phyloP scores from a whole-genome alignment of 345 rosid genomes.

The Kandelia obovata region DNA sequence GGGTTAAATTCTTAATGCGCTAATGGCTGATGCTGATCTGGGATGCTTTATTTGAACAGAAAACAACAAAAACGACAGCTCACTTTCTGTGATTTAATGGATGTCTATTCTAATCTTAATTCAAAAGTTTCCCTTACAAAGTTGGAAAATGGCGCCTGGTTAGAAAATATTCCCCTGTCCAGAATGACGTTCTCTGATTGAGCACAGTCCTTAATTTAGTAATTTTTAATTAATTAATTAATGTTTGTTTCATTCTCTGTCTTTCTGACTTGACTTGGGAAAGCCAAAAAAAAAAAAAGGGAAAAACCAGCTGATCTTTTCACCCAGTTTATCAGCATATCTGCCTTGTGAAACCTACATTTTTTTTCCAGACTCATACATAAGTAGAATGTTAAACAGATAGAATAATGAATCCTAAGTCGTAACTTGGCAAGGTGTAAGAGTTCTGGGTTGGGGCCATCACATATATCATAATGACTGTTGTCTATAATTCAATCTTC shows the following conservation, averaged over 20 bases:
- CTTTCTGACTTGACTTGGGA: not conserved
- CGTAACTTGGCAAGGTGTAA: too few relatives aligned
- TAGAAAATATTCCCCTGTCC: not conserved
- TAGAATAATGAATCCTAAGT: too few relatives aligned
- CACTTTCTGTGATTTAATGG: conserved; percentile 30
- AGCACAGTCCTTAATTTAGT: not conserved
- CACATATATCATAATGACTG: too few relatives aligned
- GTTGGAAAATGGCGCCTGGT: conserved; percentile 50
- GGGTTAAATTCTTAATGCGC: too few relatives aligned
- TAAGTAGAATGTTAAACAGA: too few relatives aligned
- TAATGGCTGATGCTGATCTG: too few relatives aligned
- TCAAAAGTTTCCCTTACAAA: conserved; percentile 20
- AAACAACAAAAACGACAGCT: conserved; percentile 43
- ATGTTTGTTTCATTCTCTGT: not conserved
- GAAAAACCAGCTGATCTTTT: not conserved
- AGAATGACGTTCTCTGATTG: not conserved
- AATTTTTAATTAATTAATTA: not conserved
- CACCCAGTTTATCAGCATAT: not conserved
- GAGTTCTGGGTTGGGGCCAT: too few relatives aligned
- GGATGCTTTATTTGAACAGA: too few relatives aligned
- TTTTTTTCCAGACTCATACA: too few relatives aligned
- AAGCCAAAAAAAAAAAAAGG: not conserved
- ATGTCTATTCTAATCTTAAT: conserved; percentile 33
- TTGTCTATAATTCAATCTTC: too few relatives aligned
- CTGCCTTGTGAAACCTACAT: not conserved